phyloP scores from a whole-genome alignment of 768 basidiomycete species.

The Mycena crocata region DNA sequence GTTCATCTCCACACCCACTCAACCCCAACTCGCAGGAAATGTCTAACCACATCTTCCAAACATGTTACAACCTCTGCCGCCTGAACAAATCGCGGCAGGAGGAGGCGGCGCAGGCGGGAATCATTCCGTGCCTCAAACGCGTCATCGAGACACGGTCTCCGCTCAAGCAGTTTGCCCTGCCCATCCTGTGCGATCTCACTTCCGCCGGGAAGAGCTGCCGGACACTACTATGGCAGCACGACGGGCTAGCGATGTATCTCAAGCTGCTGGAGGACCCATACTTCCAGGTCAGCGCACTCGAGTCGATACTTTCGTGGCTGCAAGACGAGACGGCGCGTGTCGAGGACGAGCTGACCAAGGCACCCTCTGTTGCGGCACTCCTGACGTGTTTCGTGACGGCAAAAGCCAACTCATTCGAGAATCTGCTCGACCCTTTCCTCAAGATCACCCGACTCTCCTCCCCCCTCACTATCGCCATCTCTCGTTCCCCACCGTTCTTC shows the following conservation, averaged over 20 bases:
- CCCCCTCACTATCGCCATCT: constrained; percentile 77
- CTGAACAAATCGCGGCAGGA: constrained; percentile 95
- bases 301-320: constrained; percentile 92
- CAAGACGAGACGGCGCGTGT: constrained; percentile 96
- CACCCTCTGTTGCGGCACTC: constrained; percentile 71
- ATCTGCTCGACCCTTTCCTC: constrained; percentile 90
- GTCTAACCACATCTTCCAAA: constrained; percentile 96
- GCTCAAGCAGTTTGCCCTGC: constrained; percentile 95
- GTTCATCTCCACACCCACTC: constrained; percentile 8
- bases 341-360: constrained; percentile 86
- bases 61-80: constrained; percentile 95
- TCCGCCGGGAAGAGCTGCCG: constrained; percentile 95
- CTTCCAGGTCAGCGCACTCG: constrained; percentile 92
- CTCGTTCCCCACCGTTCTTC: constrained; percentile 86
- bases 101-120: constrained; percentile 96
- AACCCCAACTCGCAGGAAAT: constrained; percentile 76
- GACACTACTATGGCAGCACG: constrained; percentile 91
- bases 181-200: constrained; percentile 95
- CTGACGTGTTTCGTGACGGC: constrained; percentile 85
- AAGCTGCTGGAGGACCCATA: constrained; percentile 85
- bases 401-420: constrained; percentile 93
- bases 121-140: constrained; percentile 90
- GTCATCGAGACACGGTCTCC: constrained; percentile 92
- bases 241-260: constrained; percentile 87
- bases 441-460: constrained; percentile 90